Evolutionary conservation across 352 stramenopile genomes (phyloP).

Genomic region (Phytophthora lateralis): DNA sequence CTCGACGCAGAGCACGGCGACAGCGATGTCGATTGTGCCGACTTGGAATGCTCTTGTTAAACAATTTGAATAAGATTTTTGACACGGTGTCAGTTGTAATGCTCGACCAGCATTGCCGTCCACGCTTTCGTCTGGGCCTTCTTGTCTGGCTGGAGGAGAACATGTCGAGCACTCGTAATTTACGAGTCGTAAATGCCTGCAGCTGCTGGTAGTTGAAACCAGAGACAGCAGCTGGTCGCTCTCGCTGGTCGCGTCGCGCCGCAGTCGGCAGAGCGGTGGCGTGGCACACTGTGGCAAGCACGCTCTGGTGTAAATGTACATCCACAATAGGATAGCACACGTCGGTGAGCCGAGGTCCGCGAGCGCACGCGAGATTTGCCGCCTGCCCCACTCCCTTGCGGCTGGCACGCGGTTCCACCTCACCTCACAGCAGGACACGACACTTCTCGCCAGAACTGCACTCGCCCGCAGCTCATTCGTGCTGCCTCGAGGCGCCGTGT

Average conservation of each 20-base stretch:
- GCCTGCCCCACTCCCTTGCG: slow-evolving; percentile 3
- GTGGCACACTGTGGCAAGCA: not conserved
- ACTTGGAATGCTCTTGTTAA: not conserved
- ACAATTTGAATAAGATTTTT: slow-evolving; percentile 2
- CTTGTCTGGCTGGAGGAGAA: not conserved
- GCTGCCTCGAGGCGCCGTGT: slow-evolving; percentile 7
- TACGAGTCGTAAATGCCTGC: slow-evolving; percentile 2
- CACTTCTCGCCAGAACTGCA: slow-evolving; percentile 13
- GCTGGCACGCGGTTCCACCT: not conserved
- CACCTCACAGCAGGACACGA: slow-evolving; percentile 1
- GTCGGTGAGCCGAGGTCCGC: slow-evolving; percentile 9
- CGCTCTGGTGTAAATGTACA: not conserved
- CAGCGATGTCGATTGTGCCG: not conserved
- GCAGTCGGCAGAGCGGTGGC: too few relatives aligned
- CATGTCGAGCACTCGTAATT: not conserved
- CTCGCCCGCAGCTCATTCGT: slow-evolving; percentile 13
- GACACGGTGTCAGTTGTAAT: not conserved
- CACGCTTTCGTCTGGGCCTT: not conserved
- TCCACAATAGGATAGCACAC: too few relatives aligned
- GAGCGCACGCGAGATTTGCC: slow-evolving; percentile 29
- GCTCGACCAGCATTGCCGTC: not conserved
- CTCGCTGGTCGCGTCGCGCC: slow-evolving; percentile 32
- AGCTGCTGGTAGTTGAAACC: not conserved
- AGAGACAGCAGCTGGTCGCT: slow-evolving; percentile 4
- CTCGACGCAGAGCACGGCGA: too few relatives aligned